Evolutionary conservation across 2,329 filamentous ascomycete species (phyloP), one percentile per base, ranked within the genome.

Genomic region (Didymella glomerata): DNA sequence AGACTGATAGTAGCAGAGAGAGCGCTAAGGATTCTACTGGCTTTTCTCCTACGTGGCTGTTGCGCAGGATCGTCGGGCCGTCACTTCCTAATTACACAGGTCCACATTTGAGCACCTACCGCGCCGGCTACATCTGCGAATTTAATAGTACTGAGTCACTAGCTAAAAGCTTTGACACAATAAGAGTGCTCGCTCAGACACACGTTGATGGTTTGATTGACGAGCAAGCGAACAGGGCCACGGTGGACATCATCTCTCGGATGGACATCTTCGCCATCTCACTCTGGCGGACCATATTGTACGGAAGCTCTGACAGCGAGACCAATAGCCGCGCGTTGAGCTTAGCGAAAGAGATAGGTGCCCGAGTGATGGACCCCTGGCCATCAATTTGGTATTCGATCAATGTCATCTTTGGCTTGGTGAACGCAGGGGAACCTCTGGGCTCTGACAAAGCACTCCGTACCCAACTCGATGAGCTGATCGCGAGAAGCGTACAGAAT

Each of bases 221-320:
- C 18, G 0, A 38, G 28, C 30, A n/a, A 48, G 46, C 46, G 11
- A 25, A 10, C 10, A 48, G 20, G 3, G n/a, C 18, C 24, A 38
- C 14, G 2, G 30, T 48, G 14, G 28, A 48, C 8, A 48, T 48
- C 18, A 25, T 48, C 13, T 5, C 46, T 9, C 46, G 28, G 18
- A 25, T 48, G 6, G 46, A 48, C 13, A 34, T 48, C 3, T 48
- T 48, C 20, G 46, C 46, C 20, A 48, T 48, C 28, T 24, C 46
- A 4, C 46, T 48, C 20, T 48, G 46, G 46, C 30, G 46, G 4
- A 36, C 30, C 11, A 5, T 48, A 6, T 48, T 48, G 28, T 48
- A 48, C 16, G 46, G 46, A 22, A 36, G 46, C 28, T 48, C 46
- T 48, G 30, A 48, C 13, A 48, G 46, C 30, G 46, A 48, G 30